phyloP scores from a whole-genome alignment of 805 yeast species.

The Myxozyma nipponensis region DNA sequence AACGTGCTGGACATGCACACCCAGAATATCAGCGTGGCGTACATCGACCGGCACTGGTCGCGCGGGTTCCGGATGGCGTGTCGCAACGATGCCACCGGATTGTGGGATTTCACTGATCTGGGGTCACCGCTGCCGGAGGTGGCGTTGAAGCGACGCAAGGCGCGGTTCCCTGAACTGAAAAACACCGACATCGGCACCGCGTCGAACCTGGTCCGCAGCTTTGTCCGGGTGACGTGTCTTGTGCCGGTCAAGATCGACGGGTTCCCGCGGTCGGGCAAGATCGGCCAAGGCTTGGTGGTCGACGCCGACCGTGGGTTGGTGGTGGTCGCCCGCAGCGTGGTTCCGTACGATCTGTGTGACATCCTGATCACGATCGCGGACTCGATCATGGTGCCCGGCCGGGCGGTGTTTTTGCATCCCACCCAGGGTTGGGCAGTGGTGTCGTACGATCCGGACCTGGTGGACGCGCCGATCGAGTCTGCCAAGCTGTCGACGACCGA shows the following conservation, averaged over 20 bases:
- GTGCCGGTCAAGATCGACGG: conserved; percentile 76
- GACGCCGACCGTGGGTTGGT: conserved; percentile 80
- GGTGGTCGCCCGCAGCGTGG: conserved; percentile 68
- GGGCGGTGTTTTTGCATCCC: conserved; percentile 81
- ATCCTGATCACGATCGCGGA: conserved; percentile 78
- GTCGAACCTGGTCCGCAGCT: conserved; percentile 52
- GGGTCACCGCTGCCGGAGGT: conserved; percentile 57
- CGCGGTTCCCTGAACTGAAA: conserved; percentile 45
- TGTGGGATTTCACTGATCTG: conserved; percentile 53
- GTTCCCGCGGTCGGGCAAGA: conserved; percentile 55
- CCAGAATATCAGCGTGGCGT: conserved; percentile 56
- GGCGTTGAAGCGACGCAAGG: conserved; percentile 53
- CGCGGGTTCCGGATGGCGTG: conserved; percentile 64
- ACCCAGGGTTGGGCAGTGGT: conserved; percentile 79
- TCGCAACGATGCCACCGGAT: conserved; percentile 53
- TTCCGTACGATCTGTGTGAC: conserved; percentile 81
- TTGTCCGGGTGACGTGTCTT: conserved; percentile 64
- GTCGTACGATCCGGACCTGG: conserved; percentile 72
- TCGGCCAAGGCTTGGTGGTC: conserved; percentile 72
- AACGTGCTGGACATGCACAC: conserved; percentile 80
- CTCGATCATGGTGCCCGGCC: conserved; percentile 72
- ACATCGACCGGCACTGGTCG: conserved; percentile 83
- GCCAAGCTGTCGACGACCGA: conserved; percentile 58
- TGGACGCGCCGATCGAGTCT: conserved; percentile 65
- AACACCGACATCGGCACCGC: conserved; percentile 51